Evolutionary conservation across 2,329 filamentous ascomycete species (phyloP).

Genomic region (Exophiala viscosa): DNA sequence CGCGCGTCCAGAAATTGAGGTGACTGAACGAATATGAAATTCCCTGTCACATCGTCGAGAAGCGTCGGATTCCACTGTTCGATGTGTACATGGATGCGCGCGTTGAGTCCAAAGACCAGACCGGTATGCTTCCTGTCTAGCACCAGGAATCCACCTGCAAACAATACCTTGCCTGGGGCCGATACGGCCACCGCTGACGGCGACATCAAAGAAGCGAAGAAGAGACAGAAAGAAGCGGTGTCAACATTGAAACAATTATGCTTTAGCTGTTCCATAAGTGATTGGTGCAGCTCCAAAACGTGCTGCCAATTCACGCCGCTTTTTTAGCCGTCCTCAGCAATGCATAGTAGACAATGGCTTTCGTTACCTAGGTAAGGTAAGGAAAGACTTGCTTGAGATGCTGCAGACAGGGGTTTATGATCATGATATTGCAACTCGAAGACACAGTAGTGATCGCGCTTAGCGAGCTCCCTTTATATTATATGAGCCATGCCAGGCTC

Average conservation of each 20-base stretch:
- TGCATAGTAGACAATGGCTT: no score
- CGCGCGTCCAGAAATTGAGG: conserved; percentile 84
- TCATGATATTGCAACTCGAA: no score
- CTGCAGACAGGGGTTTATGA: no score
- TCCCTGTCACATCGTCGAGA: conserved; percentile 15
- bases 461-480: background rate
- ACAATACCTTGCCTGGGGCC: conserved; percentile 90
- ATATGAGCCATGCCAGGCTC: background rate
- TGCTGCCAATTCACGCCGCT: background rate
- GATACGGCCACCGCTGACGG: conserved; percentile 61
- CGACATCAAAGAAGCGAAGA: conserved; percentile 26
- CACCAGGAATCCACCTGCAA: conserved; percentile 92
- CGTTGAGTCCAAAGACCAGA: conserved; percentile 62
- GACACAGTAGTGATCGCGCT: background rate
- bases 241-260: background rate
- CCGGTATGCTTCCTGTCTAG: conserved; percentile 83
- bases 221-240: background rate
- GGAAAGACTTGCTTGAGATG: no score
- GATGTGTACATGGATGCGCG: conserved; percentile 61
- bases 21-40: conserved; percentile 71
- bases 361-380: no score
- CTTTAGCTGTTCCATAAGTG: background rate
- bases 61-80: conserved; percentile 35
- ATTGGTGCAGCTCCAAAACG: background rate
- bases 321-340: background rate